Conservation (phyloP, 1,139 yeast genomes). For the Tardiomyces depauwii region DNA sequence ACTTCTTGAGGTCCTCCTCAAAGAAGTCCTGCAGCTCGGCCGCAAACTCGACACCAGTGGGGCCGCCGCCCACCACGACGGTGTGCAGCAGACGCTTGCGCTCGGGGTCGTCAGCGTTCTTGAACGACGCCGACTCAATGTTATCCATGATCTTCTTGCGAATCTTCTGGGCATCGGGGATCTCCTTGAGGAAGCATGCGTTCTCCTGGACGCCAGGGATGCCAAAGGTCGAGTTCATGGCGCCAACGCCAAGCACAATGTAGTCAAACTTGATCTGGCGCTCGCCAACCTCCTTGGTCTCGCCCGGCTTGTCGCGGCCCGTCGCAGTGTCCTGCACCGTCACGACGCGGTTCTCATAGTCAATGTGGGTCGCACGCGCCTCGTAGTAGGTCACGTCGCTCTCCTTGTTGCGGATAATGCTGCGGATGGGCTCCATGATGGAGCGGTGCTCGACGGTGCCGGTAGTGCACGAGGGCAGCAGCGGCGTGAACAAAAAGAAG, state of each 20-base stretch:
- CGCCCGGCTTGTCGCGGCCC: slow-evolving; percentile 4
- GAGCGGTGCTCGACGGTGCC: slow-evolving; percentile 89
- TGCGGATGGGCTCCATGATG: slow-evolving; percentile 75
- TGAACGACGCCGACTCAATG: slow-evolving; percentile 72
- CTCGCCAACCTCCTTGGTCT: slow-evolving; percentile 24
- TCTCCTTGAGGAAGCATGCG: slow-evolving; percentile 78
- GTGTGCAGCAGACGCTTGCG: slow-evolving; percentile 72
- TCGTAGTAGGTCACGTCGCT: slow-evolving; percentile 80
- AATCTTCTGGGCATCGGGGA: slow-evolving; percentile 69
- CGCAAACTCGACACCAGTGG: slow-evolving; percentile 94
- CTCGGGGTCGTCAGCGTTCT: slow-evolving; percentile 64
- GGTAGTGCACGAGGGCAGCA: slow-evolving; percentile 87
- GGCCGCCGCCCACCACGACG: slow-evolving; percentile 93
- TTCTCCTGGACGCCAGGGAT: slow-evolving; percentile 88
- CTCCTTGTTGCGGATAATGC: slow-evolving; percentile 58
- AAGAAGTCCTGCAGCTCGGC: slow-evolving; percentile 92
- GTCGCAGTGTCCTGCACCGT: slow-evolving; percentile 39
- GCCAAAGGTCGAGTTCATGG: slow-evolving; percentile 85
- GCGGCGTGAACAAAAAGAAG: slow-evolving; percentile 88
- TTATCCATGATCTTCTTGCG: slow-evolving; percentile 69
- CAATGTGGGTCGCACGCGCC: slow-evolving; percentile 82
- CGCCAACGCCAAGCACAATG: slow-evolving; percentile 84
- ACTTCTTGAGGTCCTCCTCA: slow-evolving; percentile 76
- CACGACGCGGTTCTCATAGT: slow-evolving; percentile 51
- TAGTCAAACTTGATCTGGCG: slow-evolving; percentile 48